A percentile compares a stretch with the other conserved stretches of the same genome.
These are phyloP conservation scores for Chaetomium strumarium DNA, from an alignment of 2,329 filamentous ascomycete species.

Conservation along the genomic window DNA sequence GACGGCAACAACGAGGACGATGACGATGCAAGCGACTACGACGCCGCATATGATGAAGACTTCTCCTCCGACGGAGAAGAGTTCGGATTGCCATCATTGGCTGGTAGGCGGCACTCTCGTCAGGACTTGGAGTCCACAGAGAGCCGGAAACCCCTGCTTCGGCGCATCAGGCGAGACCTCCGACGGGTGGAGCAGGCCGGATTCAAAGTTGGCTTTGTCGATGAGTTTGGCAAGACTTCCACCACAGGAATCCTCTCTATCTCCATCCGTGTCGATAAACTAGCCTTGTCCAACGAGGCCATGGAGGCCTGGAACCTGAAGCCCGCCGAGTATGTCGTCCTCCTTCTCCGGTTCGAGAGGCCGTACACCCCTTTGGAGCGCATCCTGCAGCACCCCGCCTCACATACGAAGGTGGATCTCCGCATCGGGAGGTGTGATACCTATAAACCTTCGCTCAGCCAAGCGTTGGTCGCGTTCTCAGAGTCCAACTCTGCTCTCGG, in stretches of 20 bases:
- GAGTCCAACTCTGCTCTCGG: slow-evolving; percentile 1
- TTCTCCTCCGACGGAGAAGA: slow-evolving; percentile 24
- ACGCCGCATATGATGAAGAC: slow-evolving; percentile 27
- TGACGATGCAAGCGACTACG: slow-evolving; percentile 24
- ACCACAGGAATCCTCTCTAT: slow-evolving; percentile 52
- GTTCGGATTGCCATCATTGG: slow-evolving; percentile 24
- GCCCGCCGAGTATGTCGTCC: slow-evolving; percentile 61
- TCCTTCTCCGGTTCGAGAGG: slow-evolving; percentile 61
- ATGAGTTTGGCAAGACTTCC: slow-evolving; percentile 37
- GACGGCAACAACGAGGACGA: slow-evolving; percentile 24
- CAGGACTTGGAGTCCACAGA: neutral
- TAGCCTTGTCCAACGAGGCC: slow-evolving; percentile 68
- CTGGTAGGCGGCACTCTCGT: neutral
- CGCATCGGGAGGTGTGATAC: slow-evolving; percentile 63
- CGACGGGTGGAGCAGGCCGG: slow-evolving; percentile 55
- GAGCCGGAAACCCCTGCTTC: slow-evolving; percentile 18
- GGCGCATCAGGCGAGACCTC: slow-evolving; percentile 55
- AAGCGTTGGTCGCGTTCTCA: slow-evolving; percentile 34
- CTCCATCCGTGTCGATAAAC: slow-evolving; percentile 62
- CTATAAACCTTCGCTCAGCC: slow-evolving; percentile 60
- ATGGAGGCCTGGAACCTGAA: slow-evolving; percentile 72
- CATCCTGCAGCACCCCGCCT: slow-evolving; percentile 38
- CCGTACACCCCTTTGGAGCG: slow-evolving; percentile 57
- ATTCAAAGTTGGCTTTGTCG: slow-evolving; percentile 62
- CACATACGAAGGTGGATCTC: slow-evolving; percentile 45